Evolutionary conservation across 345 rosid species (phyloP).

Genomic region (Carallia brachiata): DNA sequence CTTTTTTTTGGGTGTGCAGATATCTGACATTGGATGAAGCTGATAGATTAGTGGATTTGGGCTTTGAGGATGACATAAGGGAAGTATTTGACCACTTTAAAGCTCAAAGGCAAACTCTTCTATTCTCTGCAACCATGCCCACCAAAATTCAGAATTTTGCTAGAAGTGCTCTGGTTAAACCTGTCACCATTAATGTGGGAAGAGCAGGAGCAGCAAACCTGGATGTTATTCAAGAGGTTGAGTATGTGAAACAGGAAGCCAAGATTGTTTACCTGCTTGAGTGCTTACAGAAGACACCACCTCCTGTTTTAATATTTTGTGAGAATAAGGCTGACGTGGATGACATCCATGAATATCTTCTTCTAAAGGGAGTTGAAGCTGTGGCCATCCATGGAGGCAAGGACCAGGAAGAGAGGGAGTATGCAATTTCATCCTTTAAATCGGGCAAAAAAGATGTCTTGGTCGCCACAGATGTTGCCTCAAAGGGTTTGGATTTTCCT

Average conservation of each 20-base stretch:
- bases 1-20: constrained; percentile 40
- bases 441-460: constrained; percentile 81
- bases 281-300: constrained; percentile 92
- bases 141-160: constrained; percentile 90
- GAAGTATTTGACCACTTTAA: constrained; percentile 93
- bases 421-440: constrained; percentile 82
- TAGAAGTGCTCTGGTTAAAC: constrained; percentile 83
- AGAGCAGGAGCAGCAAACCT: constrained; percentile 98
- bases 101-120: constrained; percentile 88
- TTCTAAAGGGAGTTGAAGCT: constrained; percentile 91
- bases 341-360: constrained; percentile 86
- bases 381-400: constrained; percentile 93
- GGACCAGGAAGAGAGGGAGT: constrained; percentile 92
- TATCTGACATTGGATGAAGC: constrained; percentile 94
- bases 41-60: constrained; percentile 90
- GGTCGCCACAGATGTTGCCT: constrained; percentile 94
- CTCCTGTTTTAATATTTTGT: constrained; percentile 88
- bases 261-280: constrained; percentile 92
- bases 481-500: constrained; percentile 91
- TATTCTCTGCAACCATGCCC: constrained; percentile 96
- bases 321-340: constrained; percentile 98
- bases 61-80: constrained; percentile 95
- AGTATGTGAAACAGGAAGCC: constrained; percentile 94
- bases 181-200: constrained; percentile 83
- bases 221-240: constrained; percentile 94